Conservation (phyloP, 192 early-diverging fungal genomes). For the Linnemannia zychae region DNA sequence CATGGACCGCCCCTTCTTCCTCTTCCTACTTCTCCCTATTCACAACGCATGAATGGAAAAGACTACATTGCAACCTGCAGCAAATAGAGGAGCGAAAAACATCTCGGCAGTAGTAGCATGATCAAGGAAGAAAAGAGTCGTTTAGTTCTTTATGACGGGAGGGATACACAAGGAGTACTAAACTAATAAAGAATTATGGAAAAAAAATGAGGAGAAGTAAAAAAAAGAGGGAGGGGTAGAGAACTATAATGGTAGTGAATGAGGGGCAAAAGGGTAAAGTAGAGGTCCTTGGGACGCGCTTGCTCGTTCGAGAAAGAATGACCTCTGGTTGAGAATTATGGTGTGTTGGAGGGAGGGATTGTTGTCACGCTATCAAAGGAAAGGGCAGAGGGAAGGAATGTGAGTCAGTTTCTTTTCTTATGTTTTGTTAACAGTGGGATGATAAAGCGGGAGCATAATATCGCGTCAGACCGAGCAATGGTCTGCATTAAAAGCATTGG, state of each 20-base stretch:
- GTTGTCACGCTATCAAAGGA: background rate
- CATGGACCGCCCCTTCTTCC: background rate
- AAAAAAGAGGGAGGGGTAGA: background rate
- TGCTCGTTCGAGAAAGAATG: background rate
- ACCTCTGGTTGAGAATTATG: background rate
- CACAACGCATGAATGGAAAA: background rate
- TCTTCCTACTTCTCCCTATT: background rate
- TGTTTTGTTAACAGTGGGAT: background rate
- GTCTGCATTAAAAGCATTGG: background rate
- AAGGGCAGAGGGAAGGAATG: background rate
- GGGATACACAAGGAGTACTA: background rate
- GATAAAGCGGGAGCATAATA: background rate
- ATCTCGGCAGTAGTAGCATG: background rate
- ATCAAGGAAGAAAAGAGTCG: background rate
- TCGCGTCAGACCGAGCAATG: background rate
- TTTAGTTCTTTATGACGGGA: slow-evolving; percentile 5
- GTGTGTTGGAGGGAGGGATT: background rate
- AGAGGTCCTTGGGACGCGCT: too few relatives aligned
- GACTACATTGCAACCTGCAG: background rate
- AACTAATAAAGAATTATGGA: slow-evolving; percentile 6
- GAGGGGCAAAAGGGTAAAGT: background rate
- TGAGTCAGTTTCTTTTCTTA: background rate
- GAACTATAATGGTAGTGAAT: background rate
- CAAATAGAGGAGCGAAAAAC: background rate
- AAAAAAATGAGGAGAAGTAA: background rate